phyloP scores from a whole-genome alignment of 2,329 filamentous ascomycete genomes.

The Fusarium armeniacum region DNA sequence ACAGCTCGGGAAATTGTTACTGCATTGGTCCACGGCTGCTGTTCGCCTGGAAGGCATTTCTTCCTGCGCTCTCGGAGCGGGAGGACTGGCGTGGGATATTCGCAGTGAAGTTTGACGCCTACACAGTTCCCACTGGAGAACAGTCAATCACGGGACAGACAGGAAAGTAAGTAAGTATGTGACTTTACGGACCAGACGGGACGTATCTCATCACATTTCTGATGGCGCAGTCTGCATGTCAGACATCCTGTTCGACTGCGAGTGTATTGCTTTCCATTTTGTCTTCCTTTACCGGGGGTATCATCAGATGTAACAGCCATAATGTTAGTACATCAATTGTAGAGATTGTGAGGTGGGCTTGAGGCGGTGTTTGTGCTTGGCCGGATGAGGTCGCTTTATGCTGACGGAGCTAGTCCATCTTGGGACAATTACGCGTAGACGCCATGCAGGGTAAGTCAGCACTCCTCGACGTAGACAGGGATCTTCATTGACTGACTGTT shows the following conservation, averaged over 20 bases:
- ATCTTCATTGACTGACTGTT: too few species aligned
- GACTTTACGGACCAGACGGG: conserved; percentile 37
- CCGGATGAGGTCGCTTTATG: background rate
- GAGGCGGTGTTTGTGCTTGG: background rate
- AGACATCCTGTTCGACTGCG: conserved; percentile 46
- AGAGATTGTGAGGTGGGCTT: background rate
- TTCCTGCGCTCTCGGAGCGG: conserved; percentile 43
- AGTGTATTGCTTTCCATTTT: conserved; percentile 23
- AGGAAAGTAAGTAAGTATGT: background rate
- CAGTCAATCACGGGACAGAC: background rate
- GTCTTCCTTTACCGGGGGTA: background rate
- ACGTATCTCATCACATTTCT: conserved; percentile 40
- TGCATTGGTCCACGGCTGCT: conserved; percentile 34
- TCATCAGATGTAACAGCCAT: background rate
- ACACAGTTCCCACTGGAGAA: conserved; percentile 33
- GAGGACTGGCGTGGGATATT: conserved; percentile 18
- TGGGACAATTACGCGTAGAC: conserved; percentile 30
- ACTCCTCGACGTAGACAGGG: too few species aligned
- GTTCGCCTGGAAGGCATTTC: conserved; percentile 37
- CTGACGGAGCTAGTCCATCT: conserved; percentile 9
- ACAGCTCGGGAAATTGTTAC: conserved; percentile 12
- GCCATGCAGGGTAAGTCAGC: background rate
- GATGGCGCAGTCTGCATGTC: conserved; percentile 42
- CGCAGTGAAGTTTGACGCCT: conserved; percentile 11
- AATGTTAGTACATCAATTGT: background rate